Conservation (phyloP, 257 asterid species). For the Gynochthodes officinalis region DNA sequence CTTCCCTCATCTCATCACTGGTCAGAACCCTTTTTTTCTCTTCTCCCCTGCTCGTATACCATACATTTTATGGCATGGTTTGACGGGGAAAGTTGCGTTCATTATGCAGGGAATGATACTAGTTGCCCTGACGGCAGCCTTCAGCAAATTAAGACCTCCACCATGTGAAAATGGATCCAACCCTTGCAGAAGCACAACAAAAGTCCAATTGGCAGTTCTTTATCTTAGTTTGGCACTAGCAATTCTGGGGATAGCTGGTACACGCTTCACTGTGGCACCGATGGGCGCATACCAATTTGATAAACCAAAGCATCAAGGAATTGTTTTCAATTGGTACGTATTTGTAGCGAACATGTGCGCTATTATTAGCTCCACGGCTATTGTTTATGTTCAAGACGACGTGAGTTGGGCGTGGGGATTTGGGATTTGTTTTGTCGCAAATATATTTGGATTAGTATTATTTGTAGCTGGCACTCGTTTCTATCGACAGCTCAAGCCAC, state of each 20-base stretch:
- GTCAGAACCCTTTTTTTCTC: too few species aligned
- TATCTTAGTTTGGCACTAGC: conserved; percentile 27
- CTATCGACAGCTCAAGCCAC: conserved; percentile 33
- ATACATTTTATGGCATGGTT: too few species aligned
- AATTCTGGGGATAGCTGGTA: conserved; percentile 30
- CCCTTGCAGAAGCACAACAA: conserved; percentile 16
- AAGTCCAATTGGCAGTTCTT: conserved; percentile 21
- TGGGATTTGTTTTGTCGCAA: conserved; percentile 16
- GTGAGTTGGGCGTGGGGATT: conserved; percentile 33
- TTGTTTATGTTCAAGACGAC: conserved; percentile 35
- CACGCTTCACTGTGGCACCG: conserved; percentile 28
- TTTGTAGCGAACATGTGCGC: conserved; percentile 18
- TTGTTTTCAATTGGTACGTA: conserved; percentile 31
- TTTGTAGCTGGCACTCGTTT: conserved; percentile 23
- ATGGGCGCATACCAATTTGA: conserved; percentile 38
- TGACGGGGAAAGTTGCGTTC: too few species aligned
- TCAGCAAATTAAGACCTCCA: conserved; percentile 26
- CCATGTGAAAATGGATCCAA: conserved; percentile 21
- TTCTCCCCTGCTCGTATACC: too few species aligned
- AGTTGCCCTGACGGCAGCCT: conserved; percentile 27
- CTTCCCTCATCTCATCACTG: conserved; percentile 62
- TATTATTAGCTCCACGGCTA: conserved; percentile 17
- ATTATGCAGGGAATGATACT: conserved; percentile 29
- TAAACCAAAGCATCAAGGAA: conserved; percentile 22
- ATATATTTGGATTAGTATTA: conserved; percentile 22